Evolutionary conservation across 495 filamentous ascomycete genomes (phyloP), one percentile per base, ranked within the genome.

Genomic region (Viridothelium virens): DNA sequence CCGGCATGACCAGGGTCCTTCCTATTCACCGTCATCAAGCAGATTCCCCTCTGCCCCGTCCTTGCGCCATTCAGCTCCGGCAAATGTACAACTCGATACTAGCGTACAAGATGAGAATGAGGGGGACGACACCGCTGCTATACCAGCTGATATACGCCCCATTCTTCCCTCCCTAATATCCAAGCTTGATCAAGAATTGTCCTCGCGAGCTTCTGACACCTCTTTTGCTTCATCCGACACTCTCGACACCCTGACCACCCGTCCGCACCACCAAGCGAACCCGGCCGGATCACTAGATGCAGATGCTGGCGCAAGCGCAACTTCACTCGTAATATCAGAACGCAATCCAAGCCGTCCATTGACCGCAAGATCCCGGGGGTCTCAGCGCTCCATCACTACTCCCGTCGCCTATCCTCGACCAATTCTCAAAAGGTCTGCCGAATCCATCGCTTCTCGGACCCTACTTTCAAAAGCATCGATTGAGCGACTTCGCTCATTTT

Each of bases 291-390:
- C 48, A 18, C 48, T 53, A 53, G n/a, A 53, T 25, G 48, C 48
- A 14, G 48, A 53, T n/a, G 48, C 48, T 53, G 11, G 48, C 48
- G n/a, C 48, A 53, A 53, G 48, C n/a, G 11, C 48, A 25, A 53
- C 11, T n/a, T 53, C 48, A 36, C 38, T 50, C 41, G 31, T 68
- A 31, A 41, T 62, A 36, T 47, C 67, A 2, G 48, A 50, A 41
- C 47, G 61, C 47, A 63, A 50, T 44, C 67, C 68, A 56, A 69
- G 65, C 39, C 66, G 69, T 39, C 64, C 66, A 34, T 61, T 63
- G 25, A 69, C 72, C 9, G 14, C 91, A 96, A 74, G 93, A 92
- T 0, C 92, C 94, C 0, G 91, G 89, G 1, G 92, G 97, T 2
- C 97, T 93, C 7, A 96, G 93, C 36, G 94, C 94, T 16, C 48